A percentile compares a stretch with the other conserved stretches of the same genome.
phyloP scores from a whole-genome alignment of 371 early-diverging fungal species.

The Syncephalastrum monosporum region DNA sequence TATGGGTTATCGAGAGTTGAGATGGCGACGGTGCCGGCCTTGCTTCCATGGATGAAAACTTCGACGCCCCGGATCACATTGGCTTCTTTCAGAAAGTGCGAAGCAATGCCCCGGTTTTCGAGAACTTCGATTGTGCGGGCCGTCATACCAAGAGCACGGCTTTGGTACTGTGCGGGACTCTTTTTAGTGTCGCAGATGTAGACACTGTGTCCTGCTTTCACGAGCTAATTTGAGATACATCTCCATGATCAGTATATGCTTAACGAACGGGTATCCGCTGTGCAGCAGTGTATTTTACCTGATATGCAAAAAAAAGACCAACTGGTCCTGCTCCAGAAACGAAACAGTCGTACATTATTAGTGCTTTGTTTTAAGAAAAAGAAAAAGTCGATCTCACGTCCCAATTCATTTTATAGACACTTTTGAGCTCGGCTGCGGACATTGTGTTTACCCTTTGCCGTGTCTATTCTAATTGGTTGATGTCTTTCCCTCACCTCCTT shows the following conservation, averaged over 20 bases:
- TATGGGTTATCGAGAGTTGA: slow-evolving; percentile 20
- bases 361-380: too few species aligned
- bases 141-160: slow-evolving; percentile 39
- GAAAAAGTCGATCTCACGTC: too few species aligned
- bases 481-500: too few species aligned
- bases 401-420: too few species aligned
- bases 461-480: too few species aligned
- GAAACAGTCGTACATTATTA: slow-evolving; percentile 23
- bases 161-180: slow-evolving; percentile 33
- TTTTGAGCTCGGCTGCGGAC: too few species aligned
- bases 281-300: background rate
- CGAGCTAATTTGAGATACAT: slow-evolving; percentile 11
- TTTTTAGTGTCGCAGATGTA: slow-evolving; percentile 34
- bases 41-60: slow-evolving; percentile 16
- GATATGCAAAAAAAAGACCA: slow-evolving; percentile 42
- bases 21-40: slow-evolving; percentile 6
- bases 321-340: slow-evolving; percentile 49
- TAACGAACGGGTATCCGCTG: too few species aligned
- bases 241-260: too few species aligned
- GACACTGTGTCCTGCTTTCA: slow-evolving; percentile 33
- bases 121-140: slow-evolving; percentile 40
- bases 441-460: too few species aligned
- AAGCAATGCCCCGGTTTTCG: slow-evolving; percentile 25
- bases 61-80: slow-evolving; percentile 19
- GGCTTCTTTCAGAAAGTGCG: slow-evolving; percentile 25